Evolutionary conservation across 1,284 basidiomycete genomes (phyloP).

Genomic region (Pterulicium gracile): DNA sequence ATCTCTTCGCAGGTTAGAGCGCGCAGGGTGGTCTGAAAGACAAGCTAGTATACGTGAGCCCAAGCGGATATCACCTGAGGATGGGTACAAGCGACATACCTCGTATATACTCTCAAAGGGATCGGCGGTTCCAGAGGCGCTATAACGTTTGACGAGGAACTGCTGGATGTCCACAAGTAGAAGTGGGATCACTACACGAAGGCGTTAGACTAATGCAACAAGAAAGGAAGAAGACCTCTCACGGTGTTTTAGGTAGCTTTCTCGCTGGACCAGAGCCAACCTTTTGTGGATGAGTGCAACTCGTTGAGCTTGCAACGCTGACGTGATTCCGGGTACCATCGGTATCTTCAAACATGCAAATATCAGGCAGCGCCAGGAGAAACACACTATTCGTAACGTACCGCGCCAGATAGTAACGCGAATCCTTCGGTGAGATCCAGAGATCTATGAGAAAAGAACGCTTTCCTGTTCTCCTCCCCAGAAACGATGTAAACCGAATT

Average conservation of each 20-base stretch:
- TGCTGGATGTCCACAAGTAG: slow-evolving; percentile 41
- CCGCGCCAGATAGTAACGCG: slow-evolving; percentile 63
- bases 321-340: slow-evolving; percentile 61
- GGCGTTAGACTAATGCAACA: slow-evolving; percentile 10
- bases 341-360: slow-evolving; percentile 39
- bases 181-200: slow-evolving; percentile 40
- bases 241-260: slow-evolving; percentile 47
- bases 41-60: slow-evolving; percentile 32
- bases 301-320: slow-evolving; percentile 47
- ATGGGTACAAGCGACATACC: slow-evolving; percentile 26
- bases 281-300: slow-evolving; percentile 61
- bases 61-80: slow-evolving; percentile 5
- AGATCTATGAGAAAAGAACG: slow-evolving; percentile 55
- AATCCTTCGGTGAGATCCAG: slow-evolving; percentile 69
- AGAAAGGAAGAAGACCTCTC: slow-evolving; percentile 18
- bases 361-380: slow-evolving; percentile 7
- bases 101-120: slow-evolving; percentile 63
- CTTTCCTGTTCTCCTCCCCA: slow-evolving; percentile 53
- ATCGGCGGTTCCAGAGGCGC: slow-evolving; percentile 46
- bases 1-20: slow-evolving; percentile 55
- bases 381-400: slow-evolving; percentile 23
- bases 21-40: slow-evolving; percentile 63
- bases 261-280: slow-evolving; percentile 46
- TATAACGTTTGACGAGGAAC: slow-evolving; percentile 40
- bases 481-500: slow-evolving; percentile 61